Base-by-base conservation (phyloP, 1,139 yeast species). In the Kodamaea alishanica region DNA sequence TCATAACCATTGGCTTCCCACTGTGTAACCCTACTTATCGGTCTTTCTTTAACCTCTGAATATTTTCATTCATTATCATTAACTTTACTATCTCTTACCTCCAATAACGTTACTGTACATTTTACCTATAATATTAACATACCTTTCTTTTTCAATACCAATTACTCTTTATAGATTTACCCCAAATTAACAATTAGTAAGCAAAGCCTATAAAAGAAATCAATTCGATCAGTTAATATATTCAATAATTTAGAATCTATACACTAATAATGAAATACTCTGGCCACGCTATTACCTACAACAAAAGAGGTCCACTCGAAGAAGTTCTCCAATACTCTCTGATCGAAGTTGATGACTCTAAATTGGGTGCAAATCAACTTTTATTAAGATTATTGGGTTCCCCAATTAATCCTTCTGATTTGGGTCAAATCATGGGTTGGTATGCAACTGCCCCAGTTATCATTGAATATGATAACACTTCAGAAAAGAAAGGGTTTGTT, bases 391-490 rank as follows among this genome's bases (percentile, higher is more conserved):
- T 55, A 6, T 38, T 55, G 32, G 57, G 51, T 4, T 38, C 50
- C 7, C 56, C 59, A 3, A 42, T 54, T 30, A 70, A 70, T 47
- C 75, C 75, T 1, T 65, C 73, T 6, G 75, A 70, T 48, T 54
- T 68, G 37, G 62, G 64, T 42, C 74, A 66, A 44, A 59, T 70
- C 26, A 63, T 59, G 43, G 75, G 75, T 6, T 64, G 62, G 6
- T 70, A 70, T 48, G 72, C 73, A 9, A 58, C 69, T 10, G 63
- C 61, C 30, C 73, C 73, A 4, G 58, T 58, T 38, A 56, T 61
- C 35, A 57, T 61, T 26, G 49, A 51, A 7, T 61, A 61, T 46
- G 70, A 70, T 15, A 60, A 65, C 20, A 42, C 48, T 3, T 61
- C 61, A 39, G 63, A 65, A 20, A 30, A 35, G 28, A 32, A 26